Evolutionary conservation across 768 basidiomycete species (phyloP), one percentile per base, ranked within the genome.

Genomic region (Amanita polypyramis): DNA sequence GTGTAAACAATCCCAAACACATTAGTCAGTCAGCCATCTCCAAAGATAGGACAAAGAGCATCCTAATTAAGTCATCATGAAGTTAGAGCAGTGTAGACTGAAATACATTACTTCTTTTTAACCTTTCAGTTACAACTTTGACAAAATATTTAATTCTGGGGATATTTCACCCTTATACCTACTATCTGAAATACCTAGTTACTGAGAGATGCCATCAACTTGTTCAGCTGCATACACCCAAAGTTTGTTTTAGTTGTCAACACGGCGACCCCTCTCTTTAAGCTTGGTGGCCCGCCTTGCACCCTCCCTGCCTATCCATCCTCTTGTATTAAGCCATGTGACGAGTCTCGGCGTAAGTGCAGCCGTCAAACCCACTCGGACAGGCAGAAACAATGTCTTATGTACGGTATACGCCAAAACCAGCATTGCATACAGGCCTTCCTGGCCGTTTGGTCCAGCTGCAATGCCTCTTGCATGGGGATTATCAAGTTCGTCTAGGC

Each of bases 331-430:
- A 45, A 97, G 66, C 88, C 89, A 95, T 15, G 74, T 73, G 3
- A 96, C 93, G n/a, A 97, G 62, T 54, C 74, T 74, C 0, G 93
- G 93, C 0, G 93, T 95, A 44, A 88, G 66, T 1, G 80, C 82
- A 1, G 88, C 91, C 0, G 95, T 97, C 52, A 94, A 65, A 0
- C 92, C 96, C 0, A 96, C 77, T 34, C 96, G 72, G 19, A 99
- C 64, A 7, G 96, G 96, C 17, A 98, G 61, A 60, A 97, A 87
- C 1, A 91, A 59, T 0, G 90, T 95, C 69, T 99, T 99, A 76
- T 99, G 96, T 45, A 99, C 79, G 15, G 87, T 85, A 65, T 94
- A 99, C 3, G 96, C 95, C 56, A 98, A 70, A 0, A 90, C 78
- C 21, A 96, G 65, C 80, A 96, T 94, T 21, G 95, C 92, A 64